Conservation (phyloP, 2,329 filamentous ascomycete species). For the Cryphonectria carpinicola region DNA sequence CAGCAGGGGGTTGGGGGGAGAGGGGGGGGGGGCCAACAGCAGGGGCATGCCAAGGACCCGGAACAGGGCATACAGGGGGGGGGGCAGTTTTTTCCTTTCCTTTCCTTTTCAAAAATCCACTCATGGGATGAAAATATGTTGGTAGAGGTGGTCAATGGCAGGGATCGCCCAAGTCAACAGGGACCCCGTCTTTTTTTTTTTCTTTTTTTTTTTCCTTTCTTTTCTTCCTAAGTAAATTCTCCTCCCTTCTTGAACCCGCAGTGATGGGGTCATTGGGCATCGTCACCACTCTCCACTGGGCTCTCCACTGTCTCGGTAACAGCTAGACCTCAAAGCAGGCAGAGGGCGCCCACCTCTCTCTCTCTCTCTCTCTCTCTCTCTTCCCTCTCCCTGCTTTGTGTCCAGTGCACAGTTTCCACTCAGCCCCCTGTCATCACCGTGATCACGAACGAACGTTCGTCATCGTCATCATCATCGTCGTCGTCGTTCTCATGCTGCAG, state of each 20-base stretch:
- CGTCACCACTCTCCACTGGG: background rate
- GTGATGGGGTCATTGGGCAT: slow-evolving; percentile 14
- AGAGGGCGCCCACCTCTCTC: background rate
- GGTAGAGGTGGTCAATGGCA: slow-evolving; percentile 1
- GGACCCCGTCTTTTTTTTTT: background rate
- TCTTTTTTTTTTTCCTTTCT: background rate
- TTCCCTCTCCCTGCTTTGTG: background rate
- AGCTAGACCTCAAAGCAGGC: background rate
- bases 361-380: no score
- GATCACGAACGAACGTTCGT: background rate
- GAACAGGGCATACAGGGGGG: background rate
- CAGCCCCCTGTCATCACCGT: background rate
- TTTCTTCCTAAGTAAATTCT: background rate
- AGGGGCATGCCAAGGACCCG: background rate
- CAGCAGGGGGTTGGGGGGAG: no score
- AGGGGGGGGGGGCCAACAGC: background rate
- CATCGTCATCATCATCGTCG: background rate
- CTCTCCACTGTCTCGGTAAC: slow-evolving; percentile 5
- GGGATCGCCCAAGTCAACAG: background rate
- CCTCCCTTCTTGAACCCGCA: background rate
- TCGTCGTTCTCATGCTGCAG: background rate
- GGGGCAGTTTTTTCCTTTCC: no score
- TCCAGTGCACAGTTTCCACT: background rate
- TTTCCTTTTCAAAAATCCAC: no score
- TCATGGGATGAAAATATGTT: background rate